These are phyloP conservation scores for Nicotiana undulata DNA, from an alignment of 257 asterid genomes.

Conservation along the genomic window DNA sequence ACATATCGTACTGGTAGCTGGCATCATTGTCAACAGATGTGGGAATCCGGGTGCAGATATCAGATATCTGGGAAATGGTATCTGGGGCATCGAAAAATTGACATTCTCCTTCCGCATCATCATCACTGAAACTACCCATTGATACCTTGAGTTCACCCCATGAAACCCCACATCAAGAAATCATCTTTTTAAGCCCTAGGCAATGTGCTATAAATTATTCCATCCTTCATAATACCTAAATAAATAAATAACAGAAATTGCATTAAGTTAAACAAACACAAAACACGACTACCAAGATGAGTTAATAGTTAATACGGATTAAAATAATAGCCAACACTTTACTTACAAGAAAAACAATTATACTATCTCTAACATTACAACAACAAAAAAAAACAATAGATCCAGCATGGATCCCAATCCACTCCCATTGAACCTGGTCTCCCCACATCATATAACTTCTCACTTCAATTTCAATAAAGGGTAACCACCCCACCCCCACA, in stretches of 20 bases:
- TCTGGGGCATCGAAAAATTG: slow-evolving; percentile 71
- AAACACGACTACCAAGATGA: slow-evolving; percentile 52
- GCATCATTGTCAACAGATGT: slow-evolving; percentile 22
- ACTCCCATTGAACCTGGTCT: slow-evolving; percentile 70
- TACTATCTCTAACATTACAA: slow-evolving; percentile 17
- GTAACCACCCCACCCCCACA: neutral
- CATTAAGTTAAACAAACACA: slow-evolving; percentile 25
- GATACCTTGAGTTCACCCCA: slow-evolving; percentile 58
- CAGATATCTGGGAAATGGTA: slow-evolving; percentile 37
- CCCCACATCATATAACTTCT: slow-evolving; percentile 25
- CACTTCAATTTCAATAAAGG: slow-evolving; percentile 11
- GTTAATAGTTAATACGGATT: slow-evolving; percentile 34
- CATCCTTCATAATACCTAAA: slow-evolving; percentile 44
- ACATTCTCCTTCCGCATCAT: slow-evolving; percentile 36
- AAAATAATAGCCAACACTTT: slow-evolving; percentile 18
- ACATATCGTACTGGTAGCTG: slow-evolving; percentile 35
- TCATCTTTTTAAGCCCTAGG: slow-evolving; percentile 31
- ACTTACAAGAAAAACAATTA: slow-evolving; percentile 36
- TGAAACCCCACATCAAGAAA: slow-evolving; percentile 45
- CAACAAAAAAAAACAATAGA: slow-evolving; percentile 32
- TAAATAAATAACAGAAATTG: slow-evolving; percentile 21
- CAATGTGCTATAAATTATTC: slow-evolving; percentile 42
- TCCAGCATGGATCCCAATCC: slow-evolving; percentile 92
- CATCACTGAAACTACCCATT: slow-evolving; percentile 57
- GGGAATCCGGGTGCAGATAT: slow-evolving; percentile 12